Conservation (phyloP, 345 rosid genomes). For the Rhizophora apiculata region DNA sequence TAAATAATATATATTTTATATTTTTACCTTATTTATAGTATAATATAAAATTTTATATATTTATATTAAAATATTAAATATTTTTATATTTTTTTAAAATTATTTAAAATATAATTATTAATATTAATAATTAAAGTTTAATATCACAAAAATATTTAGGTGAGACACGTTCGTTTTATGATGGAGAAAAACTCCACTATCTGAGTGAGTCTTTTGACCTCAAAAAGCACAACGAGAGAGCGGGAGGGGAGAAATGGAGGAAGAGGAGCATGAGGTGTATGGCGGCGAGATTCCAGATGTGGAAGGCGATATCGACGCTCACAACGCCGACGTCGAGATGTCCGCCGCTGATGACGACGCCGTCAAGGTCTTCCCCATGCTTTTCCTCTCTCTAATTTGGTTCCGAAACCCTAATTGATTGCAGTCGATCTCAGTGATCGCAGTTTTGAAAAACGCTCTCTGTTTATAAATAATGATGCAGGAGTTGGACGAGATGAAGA, state of each 20-base stretch:
- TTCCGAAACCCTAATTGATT: not conserved
- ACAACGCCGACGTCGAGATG: slow-evolving; percentile 66
- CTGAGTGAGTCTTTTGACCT: too few relatives aligned
- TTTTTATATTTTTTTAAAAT: too few relatives aligned
- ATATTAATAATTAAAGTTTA: too few relatives aligned
- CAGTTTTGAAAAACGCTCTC: not conserved
- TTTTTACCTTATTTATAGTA: too few relatives aligned
- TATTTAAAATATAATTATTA: too few relatives aligned
- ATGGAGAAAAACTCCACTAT: too few relatives aligned
- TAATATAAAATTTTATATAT: too few relatives aligned
- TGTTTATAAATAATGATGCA: slow-evolving; percentile 18
- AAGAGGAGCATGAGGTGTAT: slow-evolving; percentile 94
- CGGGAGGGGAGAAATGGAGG: slow-evolving; percentile 45
- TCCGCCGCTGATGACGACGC: slow-evolving; percentile 74
- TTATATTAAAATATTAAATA: too few relatives aligned
- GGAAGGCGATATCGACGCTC: slow-evolving; percentile 77
- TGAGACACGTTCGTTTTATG: too few relatives aligned
- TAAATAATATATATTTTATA: too few relatives aligned
- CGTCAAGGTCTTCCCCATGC: slow-evolving; percentile 47
- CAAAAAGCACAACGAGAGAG: not conserved
- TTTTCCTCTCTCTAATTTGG: not conserved
- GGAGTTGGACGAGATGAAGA: slow-evolving; percentile 99
- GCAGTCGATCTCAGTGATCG: not conserved
- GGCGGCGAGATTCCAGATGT: slow-evolving; percentile 95
- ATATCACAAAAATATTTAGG: too few relatives aligned